phyloP scores from a whole-genome alignment of 2,329 filamentous ascomycete species.

The Colletotrichum sp. region DNA sequence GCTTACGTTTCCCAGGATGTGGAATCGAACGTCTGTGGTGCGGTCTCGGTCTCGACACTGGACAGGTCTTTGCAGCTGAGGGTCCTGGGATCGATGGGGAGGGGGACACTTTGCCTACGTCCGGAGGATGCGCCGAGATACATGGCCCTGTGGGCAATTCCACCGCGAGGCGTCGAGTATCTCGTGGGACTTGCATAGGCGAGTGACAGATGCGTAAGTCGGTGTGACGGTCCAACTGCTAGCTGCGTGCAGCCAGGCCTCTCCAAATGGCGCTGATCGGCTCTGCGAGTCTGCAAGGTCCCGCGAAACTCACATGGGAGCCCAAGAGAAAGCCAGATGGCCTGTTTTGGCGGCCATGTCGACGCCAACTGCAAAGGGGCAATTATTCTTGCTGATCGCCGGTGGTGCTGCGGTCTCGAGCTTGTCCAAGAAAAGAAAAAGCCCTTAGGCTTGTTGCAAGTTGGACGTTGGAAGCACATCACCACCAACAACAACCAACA shows the following conservation, averaged over 20 bases:
- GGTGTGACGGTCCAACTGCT: constrained; percentile 15
- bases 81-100: not conserved
- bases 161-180: not conserved
- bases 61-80: not conserved
- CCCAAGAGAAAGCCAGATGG: constrained; percentile 5
- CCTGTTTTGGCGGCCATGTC: constrained; percentile 9
- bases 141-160: not conserved
- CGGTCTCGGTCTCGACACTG: not conserved
- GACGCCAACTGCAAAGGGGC: not conserved
- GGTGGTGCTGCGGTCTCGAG: not conserved
- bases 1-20: not conserved
- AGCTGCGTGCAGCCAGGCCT: constrained; percentile 3
- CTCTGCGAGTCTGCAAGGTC: constrained; percentile 14
- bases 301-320: constrained; percentile 11
- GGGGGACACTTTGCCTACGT: not conserved
- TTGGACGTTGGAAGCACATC: not conserved
- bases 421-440: not conserved
- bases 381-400: not conserved
- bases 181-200: constrained; percentile 11
- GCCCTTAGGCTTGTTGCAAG: not conserved
- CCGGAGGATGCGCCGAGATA: constrained; percentile 2
- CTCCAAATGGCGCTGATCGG: constrained; percentile 6
- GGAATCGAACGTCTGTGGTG: not conserved
- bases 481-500: not conserved
- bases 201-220: constrained; percentile 16